phyloP scores from a whole-genome alignment of 805 yeast genomes.

The Sugiyamaella floridensis region DNA sequence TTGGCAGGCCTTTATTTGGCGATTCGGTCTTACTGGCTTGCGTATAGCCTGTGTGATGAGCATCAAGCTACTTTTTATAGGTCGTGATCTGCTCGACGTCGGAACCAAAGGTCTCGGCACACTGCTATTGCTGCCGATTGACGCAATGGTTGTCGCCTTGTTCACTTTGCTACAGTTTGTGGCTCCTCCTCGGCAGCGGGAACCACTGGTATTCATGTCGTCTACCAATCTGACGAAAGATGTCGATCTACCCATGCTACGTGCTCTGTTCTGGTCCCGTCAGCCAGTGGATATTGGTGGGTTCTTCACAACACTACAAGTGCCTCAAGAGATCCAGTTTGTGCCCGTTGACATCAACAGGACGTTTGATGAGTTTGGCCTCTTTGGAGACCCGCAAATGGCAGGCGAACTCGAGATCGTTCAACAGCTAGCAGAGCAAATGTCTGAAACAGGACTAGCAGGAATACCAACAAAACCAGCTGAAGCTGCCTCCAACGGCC shows the following conservation, averaged over 20 bases:
- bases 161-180: constrained; percentile 5
- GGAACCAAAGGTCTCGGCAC: constrained; percentile 4
- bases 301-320: constrained; percentile 5
- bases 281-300: constrained; percentile 7
- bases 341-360: not conserved
- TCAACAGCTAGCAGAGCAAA: not conserved
- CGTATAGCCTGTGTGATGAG: constrained; percentile 4
- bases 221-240: not conserved
- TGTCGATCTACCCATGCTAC: constrained; percentile 13
- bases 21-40: not conserved
- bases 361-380: too few species aligned
- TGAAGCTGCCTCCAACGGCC: too few species aligned
- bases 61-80: constrained; percentile 11
- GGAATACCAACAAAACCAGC: too few species aligned
- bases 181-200: not conserved
- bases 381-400: not conserved
- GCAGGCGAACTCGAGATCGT: not conserved
- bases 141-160: constrained; percentile 7
- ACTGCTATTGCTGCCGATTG: constrained; percentile 15
- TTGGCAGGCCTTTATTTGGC: constrained; percentile 6
- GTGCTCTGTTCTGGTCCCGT: constrained; percentile 19
- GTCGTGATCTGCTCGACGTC: constrained; percentile 13
- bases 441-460: too few species aligned
- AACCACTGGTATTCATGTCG: not conserved
- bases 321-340: constrained; percentile 11